Evolutionary conservation across 192 early-diverging fungal species (phyloP), one percentile per base, ranked within the genome.

Genomic region (Allomyces macrogynus): DNA sequence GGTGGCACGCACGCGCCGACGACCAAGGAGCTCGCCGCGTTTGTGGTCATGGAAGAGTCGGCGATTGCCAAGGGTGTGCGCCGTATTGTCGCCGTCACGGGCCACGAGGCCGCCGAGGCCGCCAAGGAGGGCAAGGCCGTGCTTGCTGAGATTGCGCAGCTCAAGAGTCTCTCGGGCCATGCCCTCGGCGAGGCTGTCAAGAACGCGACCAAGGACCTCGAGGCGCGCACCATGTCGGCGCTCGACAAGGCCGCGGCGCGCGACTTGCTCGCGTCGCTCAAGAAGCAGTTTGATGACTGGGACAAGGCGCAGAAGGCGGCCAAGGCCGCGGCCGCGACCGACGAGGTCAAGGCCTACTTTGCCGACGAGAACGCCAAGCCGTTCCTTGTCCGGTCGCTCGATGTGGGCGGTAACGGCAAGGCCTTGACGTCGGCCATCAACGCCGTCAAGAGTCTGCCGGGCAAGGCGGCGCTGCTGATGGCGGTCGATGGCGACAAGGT

Each of bases 61-160:
- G 86, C 86, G 73, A 91, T 96, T 70, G 89, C 93, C 73, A 95
- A 95, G 84, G 95, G 95, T 67, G 89, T 95, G 63, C 86, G 95
- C 42, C 90, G 95, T 67, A 89, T 98, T 62, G 83, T 93, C 24
- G 93, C 90, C 42, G 87, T 93, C 61, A 95, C 93, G 22, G 93
- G 92, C 25, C 90, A 92, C 67, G 93, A 90, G 72, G 95, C 93
- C n/a, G 62, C 69, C 22, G 73, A 85, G 62, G 80, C 83, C 24
- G 77, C 85, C 61, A 79, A 77, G 10, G 67, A 80, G 24, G 88
- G 89, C 25, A 76, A 84, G 43, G 84, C 84, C 42, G 88, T 89
- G 68, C 79, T 77, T 24, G 66, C 69, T 43, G 85, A 84, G 67
- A 66, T 99, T 24, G 70, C 78, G 26, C 62, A 71, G 18, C 75